phyloP scores from a whole-genome alignment of 306 rosid genomes.

The Vigna trinervia region DNA sequence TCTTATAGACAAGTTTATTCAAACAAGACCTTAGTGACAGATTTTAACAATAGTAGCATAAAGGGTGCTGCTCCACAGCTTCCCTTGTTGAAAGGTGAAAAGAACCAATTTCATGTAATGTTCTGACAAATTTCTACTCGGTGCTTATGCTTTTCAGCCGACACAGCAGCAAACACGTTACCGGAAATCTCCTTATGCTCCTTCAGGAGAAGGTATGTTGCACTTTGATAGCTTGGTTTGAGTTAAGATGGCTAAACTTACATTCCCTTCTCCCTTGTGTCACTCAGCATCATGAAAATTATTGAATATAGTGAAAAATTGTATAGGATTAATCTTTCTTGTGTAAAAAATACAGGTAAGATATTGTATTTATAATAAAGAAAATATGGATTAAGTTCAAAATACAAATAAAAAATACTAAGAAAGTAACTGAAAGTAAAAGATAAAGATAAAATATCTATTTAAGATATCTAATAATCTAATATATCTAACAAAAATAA shows the following conservation, averaged over 20 bases:
- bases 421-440: no score
- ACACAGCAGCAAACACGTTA: slow-evolving; percentile 95
- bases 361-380: no score
- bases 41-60: background rate
- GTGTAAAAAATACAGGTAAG: no score
- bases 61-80: background rate
- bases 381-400: no score
- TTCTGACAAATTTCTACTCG: slow-evolving; percentile 22
- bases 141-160: slow-evolving; percentile 62
- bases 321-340: no score
- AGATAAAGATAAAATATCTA: no score
- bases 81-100: background rate
- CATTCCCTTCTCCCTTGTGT: background rate
- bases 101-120: slow-evolving; percentile 15
- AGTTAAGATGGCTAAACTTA: slow-evolving; percentile 3
- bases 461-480: no score
- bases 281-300: slow-evolving; percentile 20
- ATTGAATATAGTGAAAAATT: no score
- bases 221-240: slow-evolving; percentile 11
- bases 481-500: no score
- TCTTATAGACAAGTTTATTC: background rate
- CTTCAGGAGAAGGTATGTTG: slow-evolving; percentile 79
- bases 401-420: no score
- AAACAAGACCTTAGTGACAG: background rate
- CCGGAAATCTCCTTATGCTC: slow-evolving; percentile 93